Conservation (phyloP, 2,329 filamentous ascomycete genomes). For the Fusarium praegraminearum region DNA sequence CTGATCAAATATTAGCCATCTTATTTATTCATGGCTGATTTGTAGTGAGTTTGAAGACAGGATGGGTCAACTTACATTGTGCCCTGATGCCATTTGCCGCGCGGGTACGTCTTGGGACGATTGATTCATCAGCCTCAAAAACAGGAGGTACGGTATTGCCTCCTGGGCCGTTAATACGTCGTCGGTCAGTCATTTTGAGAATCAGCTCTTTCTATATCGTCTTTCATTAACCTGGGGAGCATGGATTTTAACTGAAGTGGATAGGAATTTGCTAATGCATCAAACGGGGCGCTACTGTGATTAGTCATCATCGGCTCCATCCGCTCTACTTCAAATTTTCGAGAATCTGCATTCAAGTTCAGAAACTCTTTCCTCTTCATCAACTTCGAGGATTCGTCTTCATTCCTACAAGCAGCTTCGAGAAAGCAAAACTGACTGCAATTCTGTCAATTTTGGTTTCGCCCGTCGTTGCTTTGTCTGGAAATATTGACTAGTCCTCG, state of each 20-base stretch:
- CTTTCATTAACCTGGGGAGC: conserved; percentile 10
- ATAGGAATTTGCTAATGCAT: conserved; percentile 30
- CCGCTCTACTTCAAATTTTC: conserved; percentile 40
- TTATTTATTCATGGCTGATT: conserved; percentile 2
- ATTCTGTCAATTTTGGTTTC: not conserved
- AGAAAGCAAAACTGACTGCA: conserved; percentile 2
- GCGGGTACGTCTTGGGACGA: conserved; percentile 65
- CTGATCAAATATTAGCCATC: conserved; percentile 58
- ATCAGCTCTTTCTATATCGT: conserved; percentile 6
- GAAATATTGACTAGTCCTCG: not conserved
- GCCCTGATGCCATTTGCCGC: conserved; percentile 80
- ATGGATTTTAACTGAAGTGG: conserved; percentile 39
- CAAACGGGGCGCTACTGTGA: conserved; percentile 13
- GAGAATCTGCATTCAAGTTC: not conserved
- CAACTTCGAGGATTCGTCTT: conserved; percentile 17
- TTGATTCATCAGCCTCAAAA: conserved; percentile 66
- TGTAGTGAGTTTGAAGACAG: conserved; percentile 1
- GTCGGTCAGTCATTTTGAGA: conserved; percentile 78
- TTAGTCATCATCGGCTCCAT: conserved; percentile 44
- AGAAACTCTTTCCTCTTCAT: conserved; percentile 33
- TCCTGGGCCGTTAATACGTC: conserved; percentile 88
- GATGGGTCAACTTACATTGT: conserved; percentile 74
- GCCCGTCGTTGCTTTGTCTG: not conserved
- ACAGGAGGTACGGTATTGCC: conserved; percentile 81
- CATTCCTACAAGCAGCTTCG: not conserved